These are phyloP conservation scores for Coemansia sp. DNA, from an alignment of 371 early-diverging fungal genomes.

Conservation along the genomic window DNA sequence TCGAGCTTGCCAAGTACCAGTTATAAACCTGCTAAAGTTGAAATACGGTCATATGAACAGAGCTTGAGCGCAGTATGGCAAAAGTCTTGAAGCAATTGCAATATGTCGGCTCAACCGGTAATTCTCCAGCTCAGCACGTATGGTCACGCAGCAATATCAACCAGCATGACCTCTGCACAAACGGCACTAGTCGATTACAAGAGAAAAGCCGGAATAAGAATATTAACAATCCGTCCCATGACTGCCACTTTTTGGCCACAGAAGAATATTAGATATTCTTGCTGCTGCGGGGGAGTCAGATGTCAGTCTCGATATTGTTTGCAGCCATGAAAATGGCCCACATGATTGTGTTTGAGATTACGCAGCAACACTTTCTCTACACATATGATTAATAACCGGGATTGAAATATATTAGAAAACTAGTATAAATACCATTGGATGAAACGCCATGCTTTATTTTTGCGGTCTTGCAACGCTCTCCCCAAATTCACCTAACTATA, in stretches of 20 bases:
- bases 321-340: not conserved
- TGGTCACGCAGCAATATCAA: not conserved
- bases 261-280: not conserved
- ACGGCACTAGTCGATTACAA: not conserved
- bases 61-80: too few species aligned
- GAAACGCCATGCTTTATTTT: not conserved
- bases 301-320: not conserved
- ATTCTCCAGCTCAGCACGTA: not conserved
- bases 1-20: not conserved
- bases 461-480: too few species aligned
- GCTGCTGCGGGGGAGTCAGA: not conserved
- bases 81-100: too few species aligned
- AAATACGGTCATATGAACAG: too few species aligned
- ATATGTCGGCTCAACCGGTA: too few species aligned
- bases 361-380: not conserved
- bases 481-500: too few species aligned
- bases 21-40: not conserved
- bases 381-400: not conserved
- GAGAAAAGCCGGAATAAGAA: not conserved
- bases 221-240: not conserved
- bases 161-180: not conserved
- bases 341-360: not conserved
- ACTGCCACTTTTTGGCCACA: not conserved
- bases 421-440: not conserved
- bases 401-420: not conserved